These are phyloP conservation scores for Neurospora sp. DNA, from an alignment of 2,329 filamentous ascomycete species.

Conservation along the genomic window DNA sequence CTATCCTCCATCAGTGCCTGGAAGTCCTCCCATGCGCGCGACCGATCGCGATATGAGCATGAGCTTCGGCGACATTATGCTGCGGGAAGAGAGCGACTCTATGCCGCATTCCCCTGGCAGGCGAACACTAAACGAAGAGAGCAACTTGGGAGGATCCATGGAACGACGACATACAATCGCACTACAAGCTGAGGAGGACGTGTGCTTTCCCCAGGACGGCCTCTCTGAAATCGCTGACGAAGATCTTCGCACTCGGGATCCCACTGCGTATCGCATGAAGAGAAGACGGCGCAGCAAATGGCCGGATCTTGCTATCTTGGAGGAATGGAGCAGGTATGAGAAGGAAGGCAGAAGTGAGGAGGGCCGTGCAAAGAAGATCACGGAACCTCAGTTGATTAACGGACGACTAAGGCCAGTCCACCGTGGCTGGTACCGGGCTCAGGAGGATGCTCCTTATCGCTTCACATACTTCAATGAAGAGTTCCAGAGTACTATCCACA, in stretches of 20 bases:
- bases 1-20: constrained; percentile 59
- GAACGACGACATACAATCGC: constrained; percentile 48
- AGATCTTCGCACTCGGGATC: constrained; percentile 44
- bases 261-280: constrained; percentile 21
- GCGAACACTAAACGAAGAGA: constrained; percentile 8
- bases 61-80: constrained; percentile 60
- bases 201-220: constrained; percentile 77
- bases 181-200: constrained; percentile 68
- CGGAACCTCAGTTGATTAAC: constrained; percentile 85
- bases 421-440: constrained; percentile 72
- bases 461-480: constrained; percentile 99
- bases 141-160: constrained; percentile 23
- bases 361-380: constrained; percentile 80
- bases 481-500: constrained; percentile 91
- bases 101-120: constrained; percentile 11
- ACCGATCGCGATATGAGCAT: constrained; percentile 38
- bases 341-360: constrained; percentile 80
- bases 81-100: constrained; percentile 52
- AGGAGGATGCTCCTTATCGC: constrained; percentile 84
- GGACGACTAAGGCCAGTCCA: constrained; percentile 67
- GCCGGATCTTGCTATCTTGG: constrained; percentile 76
- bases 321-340: constrained; percentile 85
- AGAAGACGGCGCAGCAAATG: constrained; percentile 63
- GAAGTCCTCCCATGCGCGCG: constrained; percentile 45
- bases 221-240: constrained; percentile 77